phyloP scores from a whole-genome alignment of 495 filamentous ascomycete genomes.

The Aspergillus kassunensis region DNA sequence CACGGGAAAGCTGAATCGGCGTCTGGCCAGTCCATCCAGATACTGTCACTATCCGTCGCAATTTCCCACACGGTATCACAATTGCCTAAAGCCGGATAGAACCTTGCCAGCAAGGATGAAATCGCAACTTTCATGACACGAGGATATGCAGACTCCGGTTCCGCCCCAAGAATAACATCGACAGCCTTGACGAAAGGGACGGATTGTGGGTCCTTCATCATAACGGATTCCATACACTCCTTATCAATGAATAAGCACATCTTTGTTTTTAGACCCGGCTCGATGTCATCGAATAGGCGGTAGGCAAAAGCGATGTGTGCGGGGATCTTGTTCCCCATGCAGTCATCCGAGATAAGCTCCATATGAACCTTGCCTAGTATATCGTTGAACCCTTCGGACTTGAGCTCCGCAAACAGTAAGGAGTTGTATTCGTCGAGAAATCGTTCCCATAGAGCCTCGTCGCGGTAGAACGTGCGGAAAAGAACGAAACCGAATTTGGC shows the following conservation, averaged over 20 bases:
- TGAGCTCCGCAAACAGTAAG: not conserved
- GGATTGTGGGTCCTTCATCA: not conserved
- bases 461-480: constrained; percentile 4
- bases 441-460: not conserved
- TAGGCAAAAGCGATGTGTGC: constrained; percentile 6
- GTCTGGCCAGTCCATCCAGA: not conserved
- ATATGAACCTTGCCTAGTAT: not conserved
- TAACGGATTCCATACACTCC: constrained; percentile 1
- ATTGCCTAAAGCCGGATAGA: not conserved
- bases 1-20: no score
- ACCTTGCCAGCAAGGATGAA: constrained; percentile 1
- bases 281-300: not conserved
- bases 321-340: constrained; percentile 5
- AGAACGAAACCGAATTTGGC: constrained; percentile 2
- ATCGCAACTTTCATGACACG: not conserved
- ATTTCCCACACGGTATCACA: constrained; percentile 10
- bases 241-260: constrained; percentile 4
- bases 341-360: constrained; percentile 5
- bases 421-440: not conserved
- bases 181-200: constrained; percentile 5
- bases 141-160: not conserved
- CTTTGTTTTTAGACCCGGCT: not conserved
- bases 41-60: not conserved
- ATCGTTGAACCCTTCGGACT: not conserved
- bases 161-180: constrained; percentile 1